Evolutionary conservation across 139 green algal genomes (phyloP).

Genomic region (Penium margaritaceum): DNA sequence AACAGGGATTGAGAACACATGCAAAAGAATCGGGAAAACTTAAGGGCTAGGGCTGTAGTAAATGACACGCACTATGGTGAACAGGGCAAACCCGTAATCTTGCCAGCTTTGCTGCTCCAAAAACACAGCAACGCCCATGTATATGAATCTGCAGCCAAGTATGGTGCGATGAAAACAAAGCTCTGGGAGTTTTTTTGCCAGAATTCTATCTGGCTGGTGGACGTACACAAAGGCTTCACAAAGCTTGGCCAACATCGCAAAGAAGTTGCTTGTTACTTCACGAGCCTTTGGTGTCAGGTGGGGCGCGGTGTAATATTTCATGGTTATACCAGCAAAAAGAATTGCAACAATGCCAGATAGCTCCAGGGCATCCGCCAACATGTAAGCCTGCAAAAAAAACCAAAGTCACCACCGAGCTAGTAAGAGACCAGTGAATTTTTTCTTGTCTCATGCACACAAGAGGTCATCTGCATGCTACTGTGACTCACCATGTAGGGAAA

Average conservation of each 20-base stretch:
- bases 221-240: conserved; percentile 67
- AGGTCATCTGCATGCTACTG: no score
- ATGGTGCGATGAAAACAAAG: no score
- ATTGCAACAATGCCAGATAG: conserved; percentile 70
- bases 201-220: no score
- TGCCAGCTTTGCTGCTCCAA: conserved; percentile 38
- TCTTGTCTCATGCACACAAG: no score
- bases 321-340: conserved; percentile 69
- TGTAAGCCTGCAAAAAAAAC: no score
- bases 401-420: no score
- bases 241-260: conserved; percentile 54
- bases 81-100: conserved; percentile 27
- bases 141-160: conserved; percentile 43
- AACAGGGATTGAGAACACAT: neutral
- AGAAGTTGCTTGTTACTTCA: conserved; percentile 51
- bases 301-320: conserved; percentile 68
- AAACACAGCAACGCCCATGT: conserved; percentile 46
- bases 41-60: neutral
- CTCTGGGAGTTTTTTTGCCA: no score
- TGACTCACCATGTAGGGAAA: conserved; percentile 43
- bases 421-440: no score
- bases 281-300: conserved; percentile 55
- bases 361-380: conserved; percentile 60
- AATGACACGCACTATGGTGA: conserved; percentile 13
- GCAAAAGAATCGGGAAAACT: neutral